phyloP scores from a whole-genome alignment of 2,329 filamentous ascomycete species.

The Cladophialophora exuberans region DNA sequence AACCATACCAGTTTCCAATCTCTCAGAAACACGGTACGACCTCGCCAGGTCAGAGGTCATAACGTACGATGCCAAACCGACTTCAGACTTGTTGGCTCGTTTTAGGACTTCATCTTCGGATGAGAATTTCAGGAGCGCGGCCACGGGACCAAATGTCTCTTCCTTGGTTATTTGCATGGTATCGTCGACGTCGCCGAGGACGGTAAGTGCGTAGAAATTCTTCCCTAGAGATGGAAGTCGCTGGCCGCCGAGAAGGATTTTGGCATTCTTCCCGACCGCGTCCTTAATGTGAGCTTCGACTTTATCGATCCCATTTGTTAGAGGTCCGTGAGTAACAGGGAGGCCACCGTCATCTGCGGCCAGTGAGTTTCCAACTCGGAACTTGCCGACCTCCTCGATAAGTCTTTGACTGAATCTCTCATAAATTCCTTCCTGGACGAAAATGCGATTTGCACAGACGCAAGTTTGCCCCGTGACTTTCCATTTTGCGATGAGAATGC shows the following conservation, averaged over 20 bases:
- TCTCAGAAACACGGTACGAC: constrained; percentile 31
- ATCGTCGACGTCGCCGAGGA: constrained; percentile 61
- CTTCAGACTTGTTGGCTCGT: constrained; percentile 58
- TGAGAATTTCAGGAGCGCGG: constrained; percentile 42
- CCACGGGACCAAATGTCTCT: constrained; percentile 59
- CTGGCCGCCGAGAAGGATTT: constrained; percentile 32
- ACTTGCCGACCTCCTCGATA: constrained; percentile 70
- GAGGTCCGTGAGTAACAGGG: constrained; percentile 72
- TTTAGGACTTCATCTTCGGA: constrained; percentile 62
- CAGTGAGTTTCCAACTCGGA: constrained; percentile 68
- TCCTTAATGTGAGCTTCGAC: constrained; percentile 26
- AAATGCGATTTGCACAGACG: constrained; percentile 68
- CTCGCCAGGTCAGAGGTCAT: constrained; percentile 56
- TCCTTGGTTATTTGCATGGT: constrained; percentile 60
- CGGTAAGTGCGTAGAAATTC: constrained; percentile 63
- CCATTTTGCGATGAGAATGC: constrained; percentile 21
- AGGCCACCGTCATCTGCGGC: constrained; percentile 69
- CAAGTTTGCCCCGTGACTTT: constrained; percentile 28
- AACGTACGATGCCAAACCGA: constrained; percentile 60
- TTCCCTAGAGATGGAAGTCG: constrained; percentile 37
- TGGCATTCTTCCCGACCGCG: constrained; percentile 30
- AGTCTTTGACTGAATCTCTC: constrained; percentile 71
- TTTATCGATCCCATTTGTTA: constrained; percentile 42
- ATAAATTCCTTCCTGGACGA: constrained; percentile 76
- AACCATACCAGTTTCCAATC: constrained; percentile 84